Percentiles rank a stretch among this genome's conserved stretches.
phyloP scores from a whole-genome alignment of 352 stramenopile genomes.

The Globisporangium middletonii region DNA sequence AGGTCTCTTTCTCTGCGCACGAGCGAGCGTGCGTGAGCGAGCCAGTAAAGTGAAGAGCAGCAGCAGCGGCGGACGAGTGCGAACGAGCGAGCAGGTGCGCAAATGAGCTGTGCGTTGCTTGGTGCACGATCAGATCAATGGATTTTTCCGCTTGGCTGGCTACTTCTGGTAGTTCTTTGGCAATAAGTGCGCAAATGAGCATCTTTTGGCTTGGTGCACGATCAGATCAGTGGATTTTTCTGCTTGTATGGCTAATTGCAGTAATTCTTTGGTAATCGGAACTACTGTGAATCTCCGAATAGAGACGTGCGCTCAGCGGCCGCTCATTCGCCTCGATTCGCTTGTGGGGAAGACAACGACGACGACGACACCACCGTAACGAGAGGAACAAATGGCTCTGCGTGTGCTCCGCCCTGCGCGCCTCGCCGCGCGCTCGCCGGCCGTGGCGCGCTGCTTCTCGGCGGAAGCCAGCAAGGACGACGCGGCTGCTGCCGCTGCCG shows the following conservation, averaged over 20 bases:
- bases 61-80: neutral
- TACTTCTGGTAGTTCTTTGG: no score
- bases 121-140: no score
- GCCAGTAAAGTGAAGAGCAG: neutral
- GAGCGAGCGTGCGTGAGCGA: neutral
- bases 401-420: conserved; percentile 31
- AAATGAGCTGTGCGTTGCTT: neutral
- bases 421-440: conserved; percentile 9
- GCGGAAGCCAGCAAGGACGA: conserved; percentile 35
- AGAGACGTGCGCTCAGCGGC: no score
- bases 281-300: no score
- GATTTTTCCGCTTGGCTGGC: no score
- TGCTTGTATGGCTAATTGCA: no score
- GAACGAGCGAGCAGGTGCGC: neutral
- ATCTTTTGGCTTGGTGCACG: no score
- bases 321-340: neutral
- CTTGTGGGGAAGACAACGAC: neutral
- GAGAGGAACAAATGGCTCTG: conserved; percentile 26
- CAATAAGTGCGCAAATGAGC: no score
- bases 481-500: conserved; percentile 9
- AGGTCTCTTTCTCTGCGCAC: neutral
- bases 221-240: no score
- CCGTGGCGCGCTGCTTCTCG: conserved; percentile 35
- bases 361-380: neutral
- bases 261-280: no score